Evolutionary conservation across 495 filamentous ascomycete species (phyloP).

Genomic region (Collariella sp.): DNA sequence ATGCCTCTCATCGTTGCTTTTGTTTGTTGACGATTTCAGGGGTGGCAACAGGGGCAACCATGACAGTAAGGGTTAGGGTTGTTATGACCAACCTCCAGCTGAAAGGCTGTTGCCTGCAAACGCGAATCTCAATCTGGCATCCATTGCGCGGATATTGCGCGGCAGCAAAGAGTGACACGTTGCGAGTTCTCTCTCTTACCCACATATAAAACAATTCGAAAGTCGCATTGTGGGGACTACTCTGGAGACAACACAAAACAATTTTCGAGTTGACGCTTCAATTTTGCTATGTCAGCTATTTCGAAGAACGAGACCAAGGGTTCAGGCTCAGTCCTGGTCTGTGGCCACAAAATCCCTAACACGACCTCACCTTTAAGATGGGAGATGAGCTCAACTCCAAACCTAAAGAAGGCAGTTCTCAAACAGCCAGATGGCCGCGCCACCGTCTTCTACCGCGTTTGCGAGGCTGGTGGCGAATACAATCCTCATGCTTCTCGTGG

Average conservation of each 20-base stretch:
- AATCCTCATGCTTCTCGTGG: neutral
- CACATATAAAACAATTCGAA: neutral
- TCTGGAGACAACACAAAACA: neutral
- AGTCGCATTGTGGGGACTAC: neutral
- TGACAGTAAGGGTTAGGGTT: too few relatives aligned
- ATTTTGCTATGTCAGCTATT: neutral
- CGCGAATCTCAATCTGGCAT: too few relatives aligned
- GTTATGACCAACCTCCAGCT: too few relatives aligned
- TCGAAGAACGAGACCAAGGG: neutral
- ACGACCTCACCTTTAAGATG: neutral
- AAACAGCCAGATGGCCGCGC: too few relatives aligned
- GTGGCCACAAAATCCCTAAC: neutral
- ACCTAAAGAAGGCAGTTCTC: neutral
- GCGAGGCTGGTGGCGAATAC: too few relatives aligned
- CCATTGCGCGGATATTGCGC: too few relatives aligned
- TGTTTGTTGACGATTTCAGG: too few relatives aligned
- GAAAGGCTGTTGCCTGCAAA: too few relatives aligned
- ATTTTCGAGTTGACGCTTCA: neutral
- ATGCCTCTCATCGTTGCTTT: too few relatives aligned
- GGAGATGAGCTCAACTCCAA: neutral
- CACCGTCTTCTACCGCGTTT: neutral
- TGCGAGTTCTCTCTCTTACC: neutral
- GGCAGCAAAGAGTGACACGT: neutral
- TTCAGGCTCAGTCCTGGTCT: neutral
- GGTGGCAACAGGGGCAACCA: too few relatives aligned